phyloP scores from a whole-genome alignment of 2,329 filamentous ascomycete genomes.

The Penicillium sp. region DNA sequence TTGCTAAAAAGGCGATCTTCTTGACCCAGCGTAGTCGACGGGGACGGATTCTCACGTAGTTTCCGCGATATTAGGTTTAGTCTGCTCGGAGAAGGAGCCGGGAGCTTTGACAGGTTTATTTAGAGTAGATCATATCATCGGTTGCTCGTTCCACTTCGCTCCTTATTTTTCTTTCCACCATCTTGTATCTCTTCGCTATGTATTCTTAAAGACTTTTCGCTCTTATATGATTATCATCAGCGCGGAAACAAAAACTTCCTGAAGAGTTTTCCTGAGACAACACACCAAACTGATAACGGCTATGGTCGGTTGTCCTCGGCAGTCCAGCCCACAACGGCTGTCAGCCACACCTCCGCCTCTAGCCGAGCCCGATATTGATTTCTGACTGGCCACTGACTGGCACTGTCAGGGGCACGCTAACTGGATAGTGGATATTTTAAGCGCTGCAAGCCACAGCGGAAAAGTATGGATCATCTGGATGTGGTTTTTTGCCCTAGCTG shows the following conservation, averaged over 20 bases:
- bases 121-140: too few species aligned
- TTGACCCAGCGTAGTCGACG: too few species aligned
- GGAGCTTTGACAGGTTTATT: too few species aligned
- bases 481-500: neutral
- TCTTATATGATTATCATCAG: neutral
- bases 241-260: neutral
- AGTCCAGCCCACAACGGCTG: neutral
- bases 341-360: constrained; percentile 7
- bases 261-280: constrained; percentile 4
- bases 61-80: too few species aligned
- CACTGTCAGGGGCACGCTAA: neutral
- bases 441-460: constrained; percentile 10
- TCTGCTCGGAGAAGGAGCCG: too few species aligned
- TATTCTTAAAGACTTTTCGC: too few species aligned
- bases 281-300: constrained; percentile 7
- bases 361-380: neutral
- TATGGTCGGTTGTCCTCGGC: constrained; percentile 8
- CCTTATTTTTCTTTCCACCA: too few species aligned
- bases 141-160: too few species aligned
- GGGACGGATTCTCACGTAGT: too few species aligned
- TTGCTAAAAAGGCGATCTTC: too few species aligned
- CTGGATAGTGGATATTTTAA: constrained; percentile 3
- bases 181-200: too few species aligned
- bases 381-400: neutral
- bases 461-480: constrained; percentile 9